Evolutionary conservation across 768 basidiomycete species (phyloP).

Genomic region (Amanita rimosa): DNA sequence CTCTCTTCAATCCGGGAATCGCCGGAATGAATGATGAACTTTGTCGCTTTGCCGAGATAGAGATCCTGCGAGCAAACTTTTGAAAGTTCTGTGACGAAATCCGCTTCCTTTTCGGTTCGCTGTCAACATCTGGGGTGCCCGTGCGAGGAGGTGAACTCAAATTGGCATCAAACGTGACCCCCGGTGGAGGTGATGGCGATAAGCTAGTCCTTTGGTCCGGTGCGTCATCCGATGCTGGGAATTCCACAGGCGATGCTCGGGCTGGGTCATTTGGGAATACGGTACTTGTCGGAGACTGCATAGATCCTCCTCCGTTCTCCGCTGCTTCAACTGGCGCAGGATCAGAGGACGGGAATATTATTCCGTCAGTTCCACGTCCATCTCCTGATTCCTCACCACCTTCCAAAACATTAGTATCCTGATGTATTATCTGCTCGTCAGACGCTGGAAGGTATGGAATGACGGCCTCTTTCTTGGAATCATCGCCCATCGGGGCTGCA

Average conservation of each 20-base stretch:
- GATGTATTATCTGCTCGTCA: slow-evolving; percentile 1
- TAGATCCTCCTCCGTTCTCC: neutral
- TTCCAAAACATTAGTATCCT: slow-evolving; percentile 5
- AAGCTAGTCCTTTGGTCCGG: neutral
- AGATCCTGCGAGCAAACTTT: slow-evolving; percentile 64
- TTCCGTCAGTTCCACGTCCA: neutral
- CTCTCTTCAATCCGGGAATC: slow-evolving; percentile 44
- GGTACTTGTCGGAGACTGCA: slow-evolving; percentile 8
- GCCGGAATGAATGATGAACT: slow-evolving; percentile 39
- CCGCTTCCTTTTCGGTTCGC: slow-evolving; percentile 70
- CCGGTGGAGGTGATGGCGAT: slow-evolving; percentile 17
- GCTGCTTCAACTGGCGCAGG: slow-evolving; percentile 9
- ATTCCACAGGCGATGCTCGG: neutral
- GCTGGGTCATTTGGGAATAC: slow-evolving; percentile 9
- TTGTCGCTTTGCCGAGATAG: slow-evolving; percentile 48
- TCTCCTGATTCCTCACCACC: neutral
- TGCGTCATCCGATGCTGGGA: neutral
- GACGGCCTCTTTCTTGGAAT: slow-evolving; percentile 27
- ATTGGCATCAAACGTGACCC: slow-evolving; percentile 58
- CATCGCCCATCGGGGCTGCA: slow-evolving; percentile 23
- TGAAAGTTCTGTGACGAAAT: slow-evolving; percentile 85
- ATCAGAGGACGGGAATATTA: slow-evolving; percentile 25
- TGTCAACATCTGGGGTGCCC: slow-evolving; percentile 61
- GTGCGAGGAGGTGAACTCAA: slow-evolving; percentile 51
- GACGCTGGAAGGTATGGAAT: slow-evolving; percentile 17